Percentiles rank a stretch among this genome's conserved stretches.
Conservation (phyloP, 23 red algal genomes). For the Rhodosorus marinus region DNA sequence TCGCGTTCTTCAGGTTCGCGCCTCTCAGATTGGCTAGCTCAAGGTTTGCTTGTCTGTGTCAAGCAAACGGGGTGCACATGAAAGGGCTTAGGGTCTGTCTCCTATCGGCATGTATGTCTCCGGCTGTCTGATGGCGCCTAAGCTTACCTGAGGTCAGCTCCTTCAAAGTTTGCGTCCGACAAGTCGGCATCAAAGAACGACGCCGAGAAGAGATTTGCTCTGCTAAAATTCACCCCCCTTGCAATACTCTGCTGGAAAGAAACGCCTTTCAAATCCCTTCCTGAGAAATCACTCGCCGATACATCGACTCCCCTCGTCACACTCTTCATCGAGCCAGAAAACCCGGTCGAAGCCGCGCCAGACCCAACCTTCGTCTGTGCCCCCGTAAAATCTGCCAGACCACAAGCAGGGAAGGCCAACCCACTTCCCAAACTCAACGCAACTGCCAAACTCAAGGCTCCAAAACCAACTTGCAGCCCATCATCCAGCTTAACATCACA, state of each 20-base stretch:
- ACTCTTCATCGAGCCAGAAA: conserved; percentile 44
- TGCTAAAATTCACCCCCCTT: conserved; percentile 53
- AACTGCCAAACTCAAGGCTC: too few species aligned
- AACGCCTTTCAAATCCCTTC: conserved; percentile 48
- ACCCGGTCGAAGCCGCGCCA: conserved; percentile 53
- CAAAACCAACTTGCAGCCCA: too few species aligned
- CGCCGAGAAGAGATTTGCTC: conserved; percentile 42
- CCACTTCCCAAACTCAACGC: too few species aligned
- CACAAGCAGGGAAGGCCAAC: too few species aligned
- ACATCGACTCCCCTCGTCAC: conserved; percentile 81
- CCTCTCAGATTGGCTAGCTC: conserved; percentile 79
- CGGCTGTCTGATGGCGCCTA: too few species aligned
- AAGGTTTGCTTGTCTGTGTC: conserved; percentile 8
- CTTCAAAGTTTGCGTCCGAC: conserved; percentile 42
- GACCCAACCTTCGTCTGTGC: conserved; percentile 66
- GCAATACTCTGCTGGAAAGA: conserved; percentile 83
- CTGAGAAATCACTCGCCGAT: conserved; percentile 47
- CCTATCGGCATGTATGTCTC: too few species aligned
- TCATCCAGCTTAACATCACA: too few species aligned
- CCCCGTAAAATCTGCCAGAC: too few species aligned
- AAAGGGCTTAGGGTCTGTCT: too few species aligned
- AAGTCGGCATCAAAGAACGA: conserved; percentile 98
- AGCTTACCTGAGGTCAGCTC: conserved; percentile 25
- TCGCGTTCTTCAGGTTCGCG: conserved; percentile 50
- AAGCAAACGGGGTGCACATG: neutral